phyloP scores from a whole-genome alignment of 768 basidiomycete species.

The Kwoniella botswanensis region DNA sequence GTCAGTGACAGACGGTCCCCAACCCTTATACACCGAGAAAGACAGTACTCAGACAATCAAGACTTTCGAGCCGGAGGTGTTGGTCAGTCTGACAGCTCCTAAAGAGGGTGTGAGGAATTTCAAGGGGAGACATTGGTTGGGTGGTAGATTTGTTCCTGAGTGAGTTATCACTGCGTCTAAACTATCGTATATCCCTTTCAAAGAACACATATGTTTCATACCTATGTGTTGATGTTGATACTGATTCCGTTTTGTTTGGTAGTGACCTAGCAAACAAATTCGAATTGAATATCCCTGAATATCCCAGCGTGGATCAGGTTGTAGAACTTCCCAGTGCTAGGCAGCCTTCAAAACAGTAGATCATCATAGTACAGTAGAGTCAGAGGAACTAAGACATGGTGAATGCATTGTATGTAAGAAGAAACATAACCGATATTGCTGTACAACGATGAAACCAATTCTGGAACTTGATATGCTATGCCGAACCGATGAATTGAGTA shows the following conservation, averaged over 20 bases:
- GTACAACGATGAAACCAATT: too few relatives aligned
- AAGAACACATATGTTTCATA: slow-evolving; percentile 28
- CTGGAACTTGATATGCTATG: too few relatives aligned
- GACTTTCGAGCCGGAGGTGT: slow-evolving; percentile 74
- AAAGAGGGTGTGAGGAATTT: slow-evolving; percentile 83
- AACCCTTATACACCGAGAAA: slow-evolving; percentile 44
- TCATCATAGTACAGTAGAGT: background rate
- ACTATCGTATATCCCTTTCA: slow-evolving; percentile 59
- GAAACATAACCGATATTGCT: too few relatives aligned
- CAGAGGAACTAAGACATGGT: too few relatives aligned
- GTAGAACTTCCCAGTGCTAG: slow-evolving; percentile 67
- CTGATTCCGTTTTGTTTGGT: slow-evolving; percentile 34
- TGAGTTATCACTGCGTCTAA: slow-evolving; percentile 61
- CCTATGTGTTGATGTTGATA: slow-evolving; percentile 67
- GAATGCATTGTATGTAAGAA: too few relatives aligned
- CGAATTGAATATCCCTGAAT: slow-evolving; percentile 77
- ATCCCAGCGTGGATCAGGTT: slow-evolving; percentile 76
- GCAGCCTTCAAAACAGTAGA: background rate
- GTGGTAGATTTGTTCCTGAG: slow-evolving; percentile 91
- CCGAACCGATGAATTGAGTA: too few relatives aligned
- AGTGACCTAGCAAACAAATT: slow-evolving; percentile 77
- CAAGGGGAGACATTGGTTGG: slow-evolving; percentile 84
- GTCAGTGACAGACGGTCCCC: slow-evolving; percentile 82
- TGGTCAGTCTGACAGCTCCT: slow-evolving; percentile 91
- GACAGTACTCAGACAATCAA: slow-evolving; percentile 47